Evolutionary conservation across 1,284 basidiomycete genomes (phyloP).

Genomic region (Marasmius tenuissimus): DNA sequence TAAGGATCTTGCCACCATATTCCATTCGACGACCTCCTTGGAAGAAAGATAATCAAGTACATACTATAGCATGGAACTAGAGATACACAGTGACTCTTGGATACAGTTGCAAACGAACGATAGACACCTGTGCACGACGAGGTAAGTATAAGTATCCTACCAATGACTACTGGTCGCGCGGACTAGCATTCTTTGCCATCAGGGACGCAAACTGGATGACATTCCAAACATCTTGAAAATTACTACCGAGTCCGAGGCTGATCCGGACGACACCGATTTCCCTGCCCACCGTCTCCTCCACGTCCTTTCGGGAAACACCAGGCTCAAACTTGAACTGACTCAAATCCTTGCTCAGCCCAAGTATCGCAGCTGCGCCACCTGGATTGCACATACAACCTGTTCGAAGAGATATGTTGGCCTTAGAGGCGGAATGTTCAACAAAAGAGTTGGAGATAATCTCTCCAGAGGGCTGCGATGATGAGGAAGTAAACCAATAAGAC

Average conservation of each 20-base stretch:
- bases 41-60: too few species aligned
- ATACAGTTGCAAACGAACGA: too few species aligned
- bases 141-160: too few species aligned
- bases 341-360: conserved; percentile 70
- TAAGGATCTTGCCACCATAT: too few species aligned
- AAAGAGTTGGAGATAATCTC: conserved; percentile 68
- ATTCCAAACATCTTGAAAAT: conserved; percentile 72
- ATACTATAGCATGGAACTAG: too few species aligned
- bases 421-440: conserved; percentile 66
- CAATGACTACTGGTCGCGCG: too few species aligned
- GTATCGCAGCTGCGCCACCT: conserved; percentile 69
- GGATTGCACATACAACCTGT: conserved; percentile 87
- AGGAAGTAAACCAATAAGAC: conserved; percentile 1
- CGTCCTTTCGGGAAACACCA: conserved; percentile 59
- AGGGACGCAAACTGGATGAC: conserved; percentile 60
- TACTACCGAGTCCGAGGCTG: conserved; percentile 73
- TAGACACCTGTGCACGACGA: too few species aligned
- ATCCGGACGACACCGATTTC: conserved; percentile 75
- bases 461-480: conserved; percentile 50
- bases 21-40: too few species aligned
- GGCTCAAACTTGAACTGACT: conserved; percentile 41
- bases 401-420: conserved; percentile 66
- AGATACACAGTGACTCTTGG: too few species aligned
- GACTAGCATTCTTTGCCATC: conserved; percentile 28
- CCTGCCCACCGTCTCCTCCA: conserved; percentile 61